A percentile compares a stretch with the other conserved stretches of the same genome.
Evolutionary conservation across 2,329 filamentous ascomycete genomes (phyloP).

Genomic region (Penicillium sp.): DNA sequence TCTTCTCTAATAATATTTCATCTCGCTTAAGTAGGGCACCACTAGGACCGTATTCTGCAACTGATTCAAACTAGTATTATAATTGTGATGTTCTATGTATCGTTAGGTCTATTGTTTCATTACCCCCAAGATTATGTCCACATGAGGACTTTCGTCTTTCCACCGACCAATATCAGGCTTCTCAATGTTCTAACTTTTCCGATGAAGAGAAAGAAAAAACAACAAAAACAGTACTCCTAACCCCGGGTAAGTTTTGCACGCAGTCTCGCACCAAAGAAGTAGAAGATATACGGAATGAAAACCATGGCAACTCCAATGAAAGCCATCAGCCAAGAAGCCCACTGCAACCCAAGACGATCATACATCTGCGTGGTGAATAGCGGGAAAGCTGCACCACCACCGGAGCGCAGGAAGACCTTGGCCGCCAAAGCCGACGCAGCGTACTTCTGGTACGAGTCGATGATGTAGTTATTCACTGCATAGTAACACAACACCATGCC

Average conservation of each 20-base stretch:
- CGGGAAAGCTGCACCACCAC: conserved; percentile 69
- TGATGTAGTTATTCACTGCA: conserved; percentile 69
- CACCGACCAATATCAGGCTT: not conserved
- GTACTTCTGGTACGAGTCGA: conserved; percentile 57
- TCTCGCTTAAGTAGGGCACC: rapidly evolving
- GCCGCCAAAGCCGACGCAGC: conserved; percentile 47
- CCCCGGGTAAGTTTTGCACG: conserved; percentile 14
- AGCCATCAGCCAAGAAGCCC: conserved; percentile 68
- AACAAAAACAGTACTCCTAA: not conserved
- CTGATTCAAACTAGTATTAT: not conserved
- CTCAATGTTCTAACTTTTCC: not conserved
- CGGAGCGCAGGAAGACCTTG: conserved; percentile 52
- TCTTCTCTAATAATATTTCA: not conserved
- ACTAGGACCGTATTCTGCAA: not conserved
- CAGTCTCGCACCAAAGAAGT: conserved; percentile 18
- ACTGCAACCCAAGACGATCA: conserved; percentile 66
- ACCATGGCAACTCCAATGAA: conserved; percentile 47
- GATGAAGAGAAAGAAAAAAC: not conserved
- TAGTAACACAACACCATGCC: conserved; percentile 80
- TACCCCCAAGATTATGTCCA: not conserved
- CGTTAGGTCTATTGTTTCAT: not conserved
- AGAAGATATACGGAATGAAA: conserved; percentile 24
- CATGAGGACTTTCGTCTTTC: not conserved
- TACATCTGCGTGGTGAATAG: conserved; percentile 80
- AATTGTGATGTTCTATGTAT: not conserved